These are phyloP conservation scores for Geotrichum aggregatum DNA, from an alignment of 1,139 yeast species.

Conservation along the genomic window DNA sequence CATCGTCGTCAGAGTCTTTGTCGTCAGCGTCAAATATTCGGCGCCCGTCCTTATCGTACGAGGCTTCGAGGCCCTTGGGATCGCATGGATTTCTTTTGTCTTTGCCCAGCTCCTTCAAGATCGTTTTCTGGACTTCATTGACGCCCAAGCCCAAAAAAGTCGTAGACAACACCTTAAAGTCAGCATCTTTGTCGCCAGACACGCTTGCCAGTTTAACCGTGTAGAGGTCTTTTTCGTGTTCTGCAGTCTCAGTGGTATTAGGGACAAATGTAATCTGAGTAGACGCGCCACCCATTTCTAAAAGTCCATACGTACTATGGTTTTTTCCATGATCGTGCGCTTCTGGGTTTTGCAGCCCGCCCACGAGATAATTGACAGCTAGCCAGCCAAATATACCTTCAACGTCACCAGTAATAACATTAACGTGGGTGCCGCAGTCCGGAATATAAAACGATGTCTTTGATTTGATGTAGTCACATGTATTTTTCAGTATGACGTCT, in stretches of 20 bases:
- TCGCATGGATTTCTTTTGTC: slow-evolving; percentile 47
- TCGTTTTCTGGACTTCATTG: slow-evolving; percentile 55
- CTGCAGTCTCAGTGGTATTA: slow-evolving; percentile 49
- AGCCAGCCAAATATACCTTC: slow-evolving; percentile 86
- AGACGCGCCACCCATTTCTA: slow-evolving; percentile 89
- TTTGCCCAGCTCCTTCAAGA: slow-evolving; percentile 40
- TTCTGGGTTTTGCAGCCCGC: slow-evolving; percentile 50
- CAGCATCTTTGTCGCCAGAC: slow-evolving; percentile 32
- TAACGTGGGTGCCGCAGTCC: slow-evolving; percentile 50
- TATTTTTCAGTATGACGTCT: slow-evolving; percentile 44
- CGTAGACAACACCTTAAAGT: slow-evolving; percentile 53
- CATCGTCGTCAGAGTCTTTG: slow-evolving; percentile 37
- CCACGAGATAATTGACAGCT: slow-evolving; percentile 64
- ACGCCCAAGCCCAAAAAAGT: slow-evolving; percentile 75
- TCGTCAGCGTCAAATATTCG: slow-evolving; percentile 2
- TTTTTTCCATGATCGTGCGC: slow-evolving; percentile 50
- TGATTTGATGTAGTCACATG: slow-evolving; percentile 53
- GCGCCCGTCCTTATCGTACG: slow-evolving; percentile 17
- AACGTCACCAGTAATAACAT: slow-evolving; percentile 67
- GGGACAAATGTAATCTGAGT: slow-evolving; percentile 82
- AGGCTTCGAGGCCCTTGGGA: slow-evolving; percentile 36
- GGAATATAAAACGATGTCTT: slow-evolving; percentile 58
- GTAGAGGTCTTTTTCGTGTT: slow-evolving; percentile 54
- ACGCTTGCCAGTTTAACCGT: slow-evolving; percentile 47
- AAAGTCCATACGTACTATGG: slow-evolving; percentile 63